These are phyloP conservation scores for Pseudocercospora macadamiae DNA, from an alignment of 2,329 filamentous ascomycete genomes.

Conservation along the genomic window DNA sequence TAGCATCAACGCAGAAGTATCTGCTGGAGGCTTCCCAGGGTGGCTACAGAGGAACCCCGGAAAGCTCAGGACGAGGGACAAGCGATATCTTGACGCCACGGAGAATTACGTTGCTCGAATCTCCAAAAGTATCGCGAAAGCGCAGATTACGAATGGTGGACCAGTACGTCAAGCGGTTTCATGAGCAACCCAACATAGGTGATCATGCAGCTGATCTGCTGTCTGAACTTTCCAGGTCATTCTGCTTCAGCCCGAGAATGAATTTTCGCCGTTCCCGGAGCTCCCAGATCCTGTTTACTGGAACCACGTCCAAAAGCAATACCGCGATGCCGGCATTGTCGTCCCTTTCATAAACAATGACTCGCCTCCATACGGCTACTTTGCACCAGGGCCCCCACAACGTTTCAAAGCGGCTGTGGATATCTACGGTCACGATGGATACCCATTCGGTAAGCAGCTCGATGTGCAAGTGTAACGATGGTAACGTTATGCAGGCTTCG, in stretches of 20 bases:
- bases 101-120: constrained; percentile 68
- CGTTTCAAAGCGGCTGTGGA: constrained; percentile 45
- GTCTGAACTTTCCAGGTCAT: constrained; percentile 64
- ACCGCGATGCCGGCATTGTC: constrained; percentile 67
- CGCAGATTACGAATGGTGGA: constrained; percentile 81
- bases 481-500: constrained; percentile 45
- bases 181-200: too few relatives aligned
- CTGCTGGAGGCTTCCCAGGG: constrained; percentile 77
- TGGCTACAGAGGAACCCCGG: constrained; percentile 74
- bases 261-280: constrained; percentile 63
- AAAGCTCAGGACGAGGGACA: constrained; percentile 63
- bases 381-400: constrained; percentile 61
- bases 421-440: constrained; percentile 69
- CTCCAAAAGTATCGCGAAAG: constrained; percentile 68
- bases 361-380: constrained; percentile 60
- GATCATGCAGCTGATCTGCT: too few relatives aligned
- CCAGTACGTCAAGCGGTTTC: too few relatives aligned
- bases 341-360: constrained; percentile 79
- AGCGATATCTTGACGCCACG: constrained; percentile 67
- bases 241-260: constrained; percentile 79
- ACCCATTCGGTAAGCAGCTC: constrained; percentile 51
- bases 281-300: constrained; percentile 73
- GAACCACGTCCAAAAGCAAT: constrained; percentile 63
- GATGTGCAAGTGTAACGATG: not conserved
- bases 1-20: constrained; percentile 76